Evolutionary conservation across 1,284 basidiomycete species (phyloP), one percentile per base, ranked within the genome.

Genomic region (Cystobasidium sp.): DNA sequence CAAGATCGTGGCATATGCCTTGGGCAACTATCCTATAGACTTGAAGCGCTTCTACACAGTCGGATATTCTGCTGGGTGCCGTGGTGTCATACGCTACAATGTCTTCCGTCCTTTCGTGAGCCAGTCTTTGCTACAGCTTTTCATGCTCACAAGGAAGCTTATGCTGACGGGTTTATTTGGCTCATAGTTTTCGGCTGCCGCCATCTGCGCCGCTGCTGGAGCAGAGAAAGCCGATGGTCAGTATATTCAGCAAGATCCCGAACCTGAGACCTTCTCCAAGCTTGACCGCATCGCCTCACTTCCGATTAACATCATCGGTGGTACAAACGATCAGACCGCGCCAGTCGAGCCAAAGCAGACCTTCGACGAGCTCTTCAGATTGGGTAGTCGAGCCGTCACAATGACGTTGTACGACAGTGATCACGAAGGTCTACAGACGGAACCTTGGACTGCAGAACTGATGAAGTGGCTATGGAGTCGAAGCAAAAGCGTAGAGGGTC

Each of bases 391-490:
- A 22, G 24, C 24, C 1, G 37, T 10, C n/a, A 52, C 20, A 16
- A 20, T 65, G 9, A 66, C 62, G 10, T 46, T 65, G 16, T 24
- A 56, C 14, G 37, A 64, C 7, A 44, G 41, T 20, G 62, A 65
- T 41, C 70, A 73, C 44, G 20, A 49, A 43, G 70, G 62, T 20
- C 18, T 65, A 14, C 59, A 59, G 56, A 69, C 53, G 9, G 39
- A 46, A 18, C 68, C 68, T 7, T 69, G 55, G 53, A 58, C 22
- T 31, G 43, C 56, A 22, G 68, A 58, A 4, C 49, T 69, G 55
- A 55, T 69, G n/a, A 41, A 69, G 14, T 69, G 68, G 68, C 20
- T 69, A n/a, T 41, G 46, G 7, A 16, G 18, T n/a, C 66, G 56
- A n/a, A 52, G 53, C 16, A 68, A 68, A 49, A 41, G 61, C 14